Evolutionary conservation across 768 basidiomycete genomes (phyloP), one percentile per base, ranked within the genome.

Genomic region (Podaxis pistillaris): DNA sequence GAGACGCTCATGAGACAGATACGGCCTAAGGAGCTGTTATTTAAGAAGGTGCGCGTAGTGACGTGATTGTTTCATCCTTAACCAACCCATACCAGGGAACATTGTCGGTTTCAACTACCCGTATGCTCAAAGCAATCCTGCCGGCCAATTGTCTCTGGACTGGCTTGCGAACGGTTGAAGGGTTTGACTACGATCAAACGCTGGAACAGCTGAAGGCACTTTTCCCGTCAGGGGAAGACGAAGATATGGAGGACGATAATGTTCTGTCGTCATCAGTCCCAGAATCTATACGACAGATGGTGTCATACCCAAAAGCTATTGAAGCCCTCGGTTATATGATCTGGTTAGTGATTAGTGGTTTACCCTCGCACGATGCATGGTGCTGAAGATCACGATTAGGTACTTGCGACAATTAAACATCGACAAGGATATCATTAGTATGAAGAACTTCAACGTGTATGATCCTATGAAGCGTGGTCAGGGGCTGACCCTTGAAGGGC

Each of bases 371-470:
- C 56, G 22, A 28, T 4, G 73, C 78, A 67, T 33, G 69, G 76
- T 78, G 72, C 70, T 74, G 38, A 62, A 52, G 26, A 30, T 41
- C 53, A 56, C 53, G 11, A 24, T 57, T 24, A 40, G 89, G 86
- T 94, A 94, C 71, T 84, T 98, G 13, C 87, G 91, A 40, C 92
- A 93, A 64, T 83, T 99, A 44, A 98, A 98, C 70, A 94, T 98
- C 65, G 96, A 96, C 77, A 91, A 93, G 71, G 96, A 98, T 66
- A 87, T 99, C 60, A 74, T 99, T 69, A 92, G 88, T 59, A 95
- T 97, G 90, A 91, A 87, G 77, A 98, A 98, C 71, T 99, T 99
- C 82, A 96, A 98, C 68, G 81, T 97, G 41, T 97, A 96, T 70
- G 94, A 98, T 73, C 97, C 97, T 0, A 94, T 98, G 86, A 89